phyloP scores from a whole-genome alignment of 2,329 filamentous ascomycete genomes.

The Alternaria sp. region DNA sequence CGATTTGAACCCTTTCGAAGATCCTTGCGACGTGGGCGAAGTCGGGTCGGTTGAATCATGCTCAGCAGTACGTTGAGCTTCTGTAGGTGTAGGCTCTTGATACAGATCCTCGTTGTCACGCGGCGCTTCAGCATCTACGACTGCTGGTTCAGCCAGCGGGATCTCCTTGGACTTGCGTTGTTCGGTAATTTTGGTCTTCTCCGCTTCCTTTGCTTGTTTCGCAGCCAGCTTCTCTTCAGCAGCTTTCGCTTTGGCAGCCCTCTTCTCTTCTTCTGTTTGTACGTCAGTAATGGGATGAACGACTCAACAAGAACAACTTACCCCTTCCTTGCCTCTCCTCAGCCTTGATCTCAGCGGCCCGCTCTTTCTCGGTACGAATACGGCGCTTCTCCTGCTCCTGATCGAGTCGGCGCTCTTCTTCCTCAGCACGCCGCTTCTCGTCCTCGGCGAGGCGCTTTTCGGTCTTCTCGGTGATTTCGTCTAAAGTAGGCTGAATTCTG shows the following conservation, averaged over 20 bases:
- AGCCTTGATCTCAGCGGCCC: constrained; percentile 55
- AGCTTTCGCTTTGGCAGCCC: constrained; percentile 56
- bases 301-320: constrained; percentile 49
- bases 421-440: constrained; percentile 71
- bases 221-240: constrained; percentile 58
- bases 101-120: constrained; percentile 32
- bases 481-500: constrained; percentile 81
- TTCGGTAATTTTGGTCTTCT: constrained; percentile 61
- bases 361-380: constrained; percentile 64
- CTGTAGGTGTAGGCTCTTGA: constrained; percentile 23
- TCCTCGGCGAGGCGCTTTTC: constrained; percentile 74
- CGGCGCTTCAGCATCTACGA: constrained; percentile 9
- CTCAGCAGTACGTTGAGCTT: constrained; percentile 11
- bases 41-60: constrained; percentile 22
- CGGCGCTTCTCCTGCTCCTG: constrained; percentile 70
- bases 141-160: constrained; percentile 21
- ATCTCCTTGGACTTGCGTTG: constrained; percentile 60
- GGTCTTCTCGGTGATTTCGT: constrained; percentile 83
- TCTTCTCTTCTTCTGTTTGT: constrained; percentile 64
- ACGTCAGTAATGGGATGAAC: constrained; percentile 21
- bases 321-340: constrained; percentile 63
- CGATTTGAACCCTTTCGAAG: constrained; percentile 48
- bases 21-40: constrained; percentile 39
- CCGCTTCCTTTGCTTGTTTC: constrained; percentile 51
- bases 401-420: constrained; percentile 69